Percentiles rank a stretch among this genome's conserved stretches.
These are phyloP conservation scores for Dactylorhiza incarnata DNA, from an alignment of 106 monocot species.

Conservation along the genomic window DNA sequence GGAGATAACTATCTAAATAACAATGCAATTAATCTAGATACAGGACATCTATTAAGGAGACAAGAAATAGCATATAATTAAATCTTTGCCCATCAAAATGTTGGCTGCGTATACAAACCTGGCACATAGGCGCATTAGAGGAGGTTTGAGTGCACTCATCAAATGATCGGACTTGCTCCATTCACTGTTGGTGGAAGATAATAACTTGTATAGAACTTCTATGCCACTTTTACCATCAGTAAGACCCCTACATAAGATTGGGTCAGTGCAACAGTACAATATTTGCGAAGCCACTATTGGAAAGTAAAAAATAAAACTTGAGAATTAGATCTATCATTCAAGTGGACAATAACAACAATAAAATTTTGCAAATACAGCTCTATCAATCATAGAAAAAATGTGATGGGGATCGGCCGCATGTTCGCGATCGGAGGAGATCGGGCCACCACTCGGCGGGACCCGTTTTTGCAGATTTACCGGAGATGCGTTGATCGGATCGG, in stretches of 20 bases:
- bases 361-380: too few species aligned
- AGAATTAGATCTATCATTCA: background rate
- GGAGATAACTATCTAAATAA: background rate
- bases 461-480: too few species aligned
- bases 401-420: too few species aligned
- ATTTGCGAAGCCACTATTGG: background rate
- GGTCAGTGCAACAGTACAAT: background rate
- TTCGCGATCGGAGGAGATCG: too few species aligned
- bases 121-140: constrained; percentile 72
- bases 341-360: background rate
- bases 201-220: constrained; percentile 46
- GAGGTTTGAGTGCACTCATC: constrained; percentile 35
- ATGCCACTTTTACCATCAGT: constrained; percentile 34
- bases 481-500: too few species aligned
- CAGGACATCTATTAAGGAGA: background rate
- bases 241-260: constrained; percentile 29
- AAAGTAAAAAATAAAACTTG: background rate
- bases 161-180: constrained; percentile 53
- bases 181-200: constrained; percentile 32
- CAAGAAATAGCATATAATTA: background rate
- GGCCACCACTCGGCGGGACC: too few species aligned
- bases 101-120: constrained; percentile 33
- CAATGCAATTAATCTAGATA: background rate
- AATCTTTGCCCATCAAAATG: background rate
- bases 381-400: too few species aligned